A percentile compares a stretch with the other conserved stretches of the same genome.
phyloP scores from a whole-genome alignment of 345 rosid genomes.

The Bruguiera sexangula region DNA sequence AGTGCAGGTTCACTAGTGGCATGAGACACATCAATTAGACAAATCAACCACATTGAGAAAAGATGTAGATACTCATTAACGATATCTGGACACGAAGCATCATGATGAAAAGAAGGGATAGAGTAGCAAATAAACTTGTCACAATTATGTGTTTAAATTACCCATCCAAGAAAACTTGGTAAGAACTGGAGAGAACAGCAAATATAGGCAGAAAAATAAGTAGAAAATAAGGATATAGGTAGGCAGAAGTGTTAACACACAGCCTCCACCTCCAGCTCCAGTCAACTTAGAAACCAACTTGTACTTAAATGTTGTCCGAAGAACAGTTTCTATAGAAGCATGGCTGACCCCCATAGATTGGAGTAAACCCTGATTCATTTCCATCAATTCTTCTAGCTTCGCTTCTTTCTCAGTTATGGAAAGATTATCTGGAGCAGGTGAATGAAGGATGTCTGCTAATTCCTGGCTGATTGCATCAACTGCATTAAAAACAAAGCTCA shows the following conservation, averaged over 20 bases:
- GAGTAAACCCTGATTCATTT: slow-evolving; percentile 90
- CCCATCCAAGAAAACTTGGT: not conserved
- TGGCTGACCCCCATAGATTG: slow-evolving; percentile 94
- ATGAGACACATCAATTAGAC: no score
- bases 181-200: not conserved
- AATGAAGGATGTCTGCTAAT: slow-evolving; percentile 52
- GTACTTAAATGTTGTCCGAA: slow-evolving; percentile 65
- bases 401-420: slow-evolving; percentile 59
- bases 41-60: no score
- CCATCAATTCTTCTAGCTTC: slow-evolving; percentile 75
- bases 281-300: slow-evolving; percentile 84
- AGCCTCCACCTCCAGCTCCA: slow-evolving; percentile 98
- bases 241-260: slow-evolving; percentile 81
- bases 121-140: not conserved
- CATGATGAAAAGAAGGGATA: not conserved
- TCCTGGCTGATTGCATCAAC: slow-evolving; percentile 79
- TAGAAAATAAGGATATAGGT: slow-evolving; percentile 56
- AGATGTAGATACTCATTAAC: no score
- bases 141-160: not conserved
- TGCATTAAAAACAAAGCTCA: slow-evolving; percentile 69
- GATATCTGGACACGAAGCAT: not conserved
- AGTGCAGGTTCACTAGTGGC: no score
- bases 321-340: slow-evolving; percentile 72
- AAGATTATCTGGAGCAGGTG: slow-evolving; percentile 42
- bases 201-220: not conserved